Evolutionary conservation across 2,329 filamentous ascomycete genomes (phyloP).

Genomic region (Fonsecaea multimorphosa): DNA sequence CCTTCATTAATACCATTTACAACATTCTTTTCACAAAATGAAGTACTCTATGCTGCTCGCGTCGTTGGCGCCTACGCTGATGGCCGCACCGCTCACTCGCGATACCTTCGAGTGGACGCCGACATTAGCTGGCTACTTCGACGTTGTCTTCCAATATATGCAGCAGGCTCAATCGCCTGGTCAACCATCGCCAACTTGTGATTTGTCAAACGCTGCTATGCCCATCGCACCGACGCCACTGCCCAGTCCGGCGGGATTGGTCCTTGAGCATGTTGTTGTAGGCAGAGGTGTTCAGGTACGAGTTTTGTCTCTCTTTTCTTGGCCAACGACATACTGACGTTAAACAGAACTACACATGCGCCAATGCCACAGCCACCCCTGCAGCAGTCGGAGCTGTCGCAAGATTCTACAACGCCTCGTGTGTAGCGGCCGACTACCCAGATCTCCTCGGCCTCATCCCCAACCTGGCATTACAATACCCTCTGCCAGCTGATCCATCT

Average conservation of each 20-base stretch:
- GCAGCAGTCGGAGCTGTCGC: slow-evolving; percentile 75
- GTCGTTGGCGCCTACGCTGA: slow-evolving; percentile 44
- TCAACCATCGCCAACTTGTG: slow-evolving; percentile 41
- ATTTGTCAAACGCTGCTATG: slow-evolving; percentile 45
- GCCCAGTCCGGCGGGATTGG: slow-evolving; percentile 66
- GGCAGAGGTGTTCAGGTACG: slow-evolving; percentile 74
- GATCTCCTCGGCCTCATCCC: slow-evolving; percentile 70
- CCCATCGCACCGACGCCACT: slow-evolving; percentile 62
- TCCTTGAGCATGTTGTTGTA: slow-evolving; percentile 77
- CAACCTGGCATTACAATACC: slow-evolving; percentile 70
- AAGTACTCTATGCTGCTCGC: slow-evolving; percentile 25
- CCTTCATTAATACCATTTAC: slow-evolving; percentile 7
- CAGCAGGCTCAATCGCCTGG: slow-evolving; percentile 37
- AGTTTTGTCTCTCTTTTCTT: not conserved
- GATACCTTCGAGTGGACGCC: slow-evolving; percentile 49
- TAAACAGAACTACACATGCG: slow-evolving; percentile 87
- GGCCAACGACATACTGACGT: not conserved
- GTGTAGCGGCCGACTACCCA: slow-evolving; percentile 73
- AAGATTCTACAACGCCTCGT: slow-evolving; percentile 85
- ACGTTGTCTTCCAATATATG: slow-evolving; percentile 50
- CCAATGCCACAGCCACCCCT: slow-evolving; percentile 65
- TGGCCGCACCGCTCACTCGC: slow-evolving; percentile 46
- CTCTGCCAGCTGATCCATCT: slow-evolving; percentile 53
- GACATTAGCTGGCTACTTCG: slow-evolving; percentile 49
- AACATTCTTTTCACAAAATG: slow-evolving; percentile 24